Evolutionary conservation across 495 filamentous ascomycete species (phyloP).

Genomic region (Neurospora sp.): DNA sequence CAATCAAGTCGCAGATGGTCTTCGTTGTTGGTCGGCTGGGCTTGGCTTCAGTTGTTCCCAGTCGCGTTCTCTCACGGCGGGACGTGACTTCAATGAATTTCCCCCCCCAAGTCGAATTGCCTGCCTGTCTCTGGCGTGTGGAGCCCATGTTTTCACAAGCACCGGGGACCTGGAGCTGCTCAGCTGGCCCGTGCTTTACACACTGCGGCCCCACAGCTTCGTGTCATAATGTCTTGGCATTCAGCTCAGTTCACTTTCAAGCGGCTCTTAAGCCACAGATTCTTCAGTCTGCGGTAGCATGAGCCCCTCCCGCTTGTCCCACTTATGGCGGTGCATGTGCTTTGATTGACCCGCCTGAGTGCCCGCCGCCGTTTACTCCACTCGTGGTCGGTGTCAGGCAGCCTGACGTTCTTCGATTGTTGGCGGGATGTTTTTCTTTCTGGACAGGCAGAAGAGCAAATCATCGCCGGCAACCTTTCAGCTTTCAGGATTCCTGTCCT

Average conservation of each 20-base stretch:
- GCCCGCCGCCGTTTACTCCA: not conserved
- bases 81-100: not conserved
- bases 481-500: not conserved
- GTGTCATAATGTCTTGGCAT: not conserved
- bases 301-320: not conserved
- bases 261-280: not conserved
- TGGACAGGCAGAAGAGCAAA: constrained; percentile 2
- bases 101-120: not conserved
- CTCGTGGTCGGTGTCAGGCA: constrained; percentile 3
- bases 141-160: not conserved
- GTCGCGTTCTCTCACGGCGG: not conserved
- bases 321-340: not conserved
- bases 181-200: not conserved
- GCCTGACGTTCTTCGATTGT: constrained; percentile 15
- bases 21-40: not conserved
- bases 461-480: constrained; percentile 7
- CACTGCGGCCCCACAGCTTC: not conserved
- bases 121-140: not conserved
- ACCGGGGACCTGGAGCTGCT: not conserved
- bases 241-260: not conserved
- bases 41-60: not conserved
- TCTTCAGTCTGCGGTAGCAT: not conserved
- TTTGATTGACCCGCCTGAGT: not conserved
- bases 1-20: not conserved
- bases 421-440: constrained; percentile 3